A percentile compares a stretch with the other conserved stretches of the same genome.
Evolutionary conservation across 2,329 filamentous ascomycete genomes (phyloP).

Genomic region (Phialocephala sp.): DNA sequence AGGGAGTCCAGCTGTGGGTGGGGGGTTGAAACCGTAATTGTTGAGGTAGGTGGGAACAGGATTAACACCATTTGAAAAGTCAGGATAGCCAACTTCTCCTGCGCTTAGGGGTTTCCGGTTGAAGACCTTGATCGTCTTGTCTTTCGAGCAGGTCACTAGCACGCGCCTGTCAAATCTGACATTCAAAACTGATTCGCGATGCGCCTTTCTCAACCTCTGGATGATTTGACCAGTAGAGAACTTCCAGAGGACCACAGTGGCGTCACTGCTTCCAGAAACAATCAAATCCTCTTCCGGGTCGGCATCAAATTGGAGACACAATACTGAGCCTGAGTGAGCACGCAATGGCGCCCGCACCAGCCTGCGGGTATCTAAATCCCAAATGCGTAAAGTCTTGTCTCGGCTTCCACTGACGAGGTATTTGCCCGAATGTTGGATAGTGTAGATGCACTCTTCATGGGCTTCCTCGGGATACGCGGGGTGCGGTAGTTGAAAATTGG

Average conservation of each 20-base stretch:
- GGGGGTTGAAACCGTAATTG: conserved; percentile 58
- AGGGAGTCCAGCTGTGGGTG: conserved; percentile 53
- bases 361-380: conserved; percentile 83
- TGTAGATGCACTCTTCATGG: conserved; percentile 93
- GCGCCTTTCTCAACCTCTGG: conserved; percentile 76
- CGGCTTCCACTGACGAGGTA: conserved; percentile 93
- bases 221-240: conserved; percentile 90
- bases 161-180: conserved; percentile 90
- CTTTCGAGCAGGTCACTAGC: conserved; percentile 95
- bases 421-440: conserved; percentile 84
- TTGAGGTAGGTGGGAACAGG: conserved; percentile 58
- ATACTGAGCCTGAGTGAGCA: conserved; percentile 84
- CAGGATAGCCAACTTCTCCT: conserved; percentile 62
- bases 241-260: conserved; percentile 86
- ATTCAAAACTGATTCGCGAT: conserved; percentile 90
- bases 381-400: conserved; percentile 86
- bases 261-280: conserved; percentile 94
- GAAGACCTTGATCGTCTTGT: conserved; percentile 96
- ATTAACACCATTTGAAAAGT: conserved; percentile 49
- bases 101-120: conserved; percentile 74
- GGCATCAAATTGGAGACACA: conserved; percentile 95
- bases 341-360: conserved; percentile 74
- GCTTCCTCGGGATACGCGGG: conserved; percentile 80
- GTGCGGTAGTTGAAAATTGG: conserved; percentile 90
- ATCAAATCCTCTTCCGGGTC: conserved; percentile 86